Conservation (phyloP, 148 eudicot genomes). For the Diospyros kaki region DNA sequence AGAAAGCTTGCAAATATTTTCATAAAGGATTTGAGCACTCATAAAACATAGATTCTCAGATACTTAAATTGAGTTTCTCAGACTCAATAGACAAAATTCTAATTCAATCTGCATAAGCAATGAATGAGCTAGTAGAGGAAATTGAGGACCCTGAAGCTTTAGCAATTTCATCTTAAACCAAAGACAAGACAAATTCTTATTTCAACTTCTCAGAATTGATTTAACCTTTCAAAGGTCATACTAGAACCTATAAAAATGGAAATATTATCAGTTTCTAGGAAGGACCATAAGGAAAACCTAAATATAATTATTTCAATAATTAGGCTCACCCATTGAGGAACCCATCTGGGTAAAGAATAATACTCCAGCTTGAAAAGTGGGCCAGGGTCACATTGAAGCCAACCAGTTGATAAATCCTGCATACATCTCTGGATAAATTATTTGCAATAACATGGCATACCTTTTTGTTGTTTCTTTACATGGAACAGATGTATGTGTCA, state of each 20-base stretch:
- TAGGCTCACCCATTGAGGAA: slow-evolving; percentile 60
- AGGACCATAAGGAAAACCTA: background rate
- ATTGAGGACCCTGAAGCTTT: background rate
- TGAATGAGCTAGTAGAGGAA: background rate
- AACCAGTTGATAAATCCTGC: slow-evolving; percentile 89
- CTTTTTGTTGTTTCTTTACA: background rate
- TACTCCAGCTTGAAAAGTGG: slow-evolving; percentile 64
- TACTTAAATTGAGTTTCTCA: too few species aligned
- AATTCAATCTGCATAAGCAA: background rate
- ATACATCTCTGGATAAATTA: background rate
- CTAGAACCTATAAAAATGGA: background rate
- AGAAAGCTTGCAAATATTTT: too few species aligned
- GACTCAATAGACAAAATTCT: too few species aligned
- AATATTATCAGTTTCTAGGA: background rate
- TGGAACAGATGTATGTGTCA: background rate
- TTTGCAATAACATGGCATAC: background rate
- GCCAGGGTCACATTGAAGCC: slow-evolving; percentile 97
- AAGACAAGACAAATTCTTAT: background rate
- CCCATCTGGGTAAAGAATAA: slow-evolving; percentile 52
- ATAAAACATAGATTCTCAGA: too few species aligned
- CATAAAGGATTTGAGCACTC: too few species aligned
- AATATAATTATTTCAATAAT: background rate
- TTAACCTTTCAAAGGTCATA: background rate
- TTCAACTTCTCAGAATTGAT: background rate
- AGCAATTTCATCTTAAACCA: too few species aligned